Percentiles rank a stretch among this genome's conserved stretches.
Conservation (phyloP, 495 filamentous ascomycete species). For the Bathelium albidoporum region DNA sequence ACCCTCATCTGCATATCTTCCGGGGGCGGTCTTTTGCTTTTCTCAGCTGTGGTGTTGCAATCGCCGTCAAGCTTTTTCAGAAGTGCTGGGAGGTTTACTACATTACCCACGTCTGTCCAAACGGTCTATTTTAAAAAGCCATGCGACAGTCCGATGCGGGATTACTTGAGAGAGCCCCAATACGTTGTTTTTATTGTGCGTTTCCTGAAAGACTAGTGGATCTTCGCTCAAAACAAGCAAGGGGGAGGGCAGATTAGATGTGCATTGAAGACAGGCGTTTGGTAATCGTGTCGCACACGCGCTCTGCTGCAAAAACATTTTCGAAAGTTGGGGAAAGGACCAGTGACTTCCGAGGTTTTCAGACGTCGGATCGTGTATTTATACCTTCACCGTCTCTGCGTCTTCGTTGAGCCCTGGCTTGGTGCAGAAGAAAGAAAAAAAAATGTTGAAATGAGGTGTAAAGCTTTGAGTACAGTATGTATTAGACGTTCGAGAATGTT, state of each 20-base stretch:
- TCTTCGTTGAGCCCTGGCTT: background rate
- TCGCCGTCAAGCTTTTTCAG: background rate
- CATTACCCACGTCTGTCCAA: background rate
- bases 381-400: background rate
- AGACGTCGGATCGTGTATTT: background rate
- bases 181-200: background rate
- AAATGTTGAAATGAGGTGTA: background rate
- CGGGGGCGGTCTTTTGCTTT: slow-evolving; percentile 2
- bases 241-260: background rate
- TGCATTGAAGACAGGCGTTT: slow-evolving; percentile 1
- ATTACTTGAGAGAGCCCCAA: background rate
- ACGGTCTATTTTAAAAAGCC: background rate
- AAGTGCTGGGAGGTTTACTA: background rate
- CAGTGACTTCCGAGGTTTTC: background rate
- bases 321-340: background rate
- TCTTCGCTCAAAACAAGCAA: background rate
- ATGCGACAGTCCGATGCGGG: slow-evolving; percentile 1
- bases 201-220: background rate
- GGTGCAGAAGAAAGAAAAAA: background rate
- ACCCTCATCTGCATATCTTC: background rate
- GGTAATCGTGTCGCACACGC: background rate
- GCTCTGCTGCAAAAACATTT: background rate
- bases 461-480: background rate
- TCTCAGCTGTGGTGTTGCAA: slow-evolving; percentile 2
- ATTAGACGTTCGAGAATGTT: background rate